Percentiles rank a stretch among this genome's conserved stretches.
These are phyloP conservation scores for Crithidia bombi DNA, from an alignment of 208 protist genomes.

Conservation along the genomic window DNA sequence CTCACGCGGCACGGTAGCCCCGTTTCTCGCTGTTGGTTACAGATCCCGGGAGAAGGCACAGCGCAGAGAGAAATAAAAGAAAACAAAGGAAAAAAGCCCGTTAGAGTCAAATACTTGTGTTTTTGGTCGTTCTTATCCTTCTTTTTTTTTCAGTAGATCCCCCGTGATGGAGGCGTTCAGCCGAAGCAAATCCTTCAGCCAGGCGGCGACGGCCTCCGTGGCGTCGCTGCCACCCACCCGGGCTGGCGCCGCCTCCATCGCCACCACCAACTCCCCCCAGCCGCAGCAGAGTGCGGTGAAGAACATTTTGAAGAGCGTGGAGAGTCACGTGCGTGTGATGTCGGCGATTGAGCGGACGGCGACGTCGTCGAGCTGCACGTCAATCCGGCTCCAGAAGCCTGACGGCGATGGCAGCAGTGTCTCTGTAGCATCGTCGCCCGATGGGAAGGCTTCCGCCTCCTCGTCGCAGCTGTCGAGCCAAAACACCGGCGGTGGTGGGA, in stretches of 20 bases:
- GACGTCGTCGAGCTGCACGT: conserved; percentile 74
- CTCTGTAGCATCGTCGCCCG: not conserved
- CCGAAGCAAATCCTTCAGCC: conserved; percentile 45
- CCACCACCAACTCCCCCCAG: not conserved
- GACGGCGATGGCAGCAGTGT: conserved; percentile 10
- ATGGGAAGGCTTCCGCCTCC: not conserved
- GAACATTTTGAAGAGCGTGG: conserved; percentile 81
- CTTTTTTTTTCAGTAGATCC: not conserved
- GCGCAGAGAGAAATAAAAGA: not conserved
- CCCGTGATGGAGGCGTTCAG: conserved; percentile 31
- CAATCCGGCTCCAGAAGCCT: conserved; percentile 60
- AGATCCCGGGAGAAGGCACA: not conserved
- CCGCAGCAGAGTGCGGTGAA: conserved; percentile 41
- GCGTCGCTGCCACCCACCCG: conserved; percentile 12
- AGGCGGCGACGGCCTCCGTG: conserved; percentile 20
- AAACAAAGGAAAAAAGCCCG: not conserved
- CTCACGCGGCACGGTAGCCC: too few species aligned
- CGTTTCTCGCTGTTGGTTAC: too few species aligned
- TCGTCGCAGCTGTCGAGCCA: conserved; percentile 23
- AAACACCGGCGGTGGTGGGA: not conserved
- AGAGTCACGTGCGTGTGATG: conserved; percentile 85
- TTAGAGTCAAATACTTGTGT: not conserved
- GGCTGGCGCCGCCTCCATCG: not conserved
- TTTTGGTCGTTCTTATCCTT: not conserved
- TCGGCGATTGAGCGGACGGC: conserved; percentile 74